These are phyloP conservation scores for Quercus lobata DNA, from an alignment of 331 rosid species.

Conservation along the genomic window DNA sequence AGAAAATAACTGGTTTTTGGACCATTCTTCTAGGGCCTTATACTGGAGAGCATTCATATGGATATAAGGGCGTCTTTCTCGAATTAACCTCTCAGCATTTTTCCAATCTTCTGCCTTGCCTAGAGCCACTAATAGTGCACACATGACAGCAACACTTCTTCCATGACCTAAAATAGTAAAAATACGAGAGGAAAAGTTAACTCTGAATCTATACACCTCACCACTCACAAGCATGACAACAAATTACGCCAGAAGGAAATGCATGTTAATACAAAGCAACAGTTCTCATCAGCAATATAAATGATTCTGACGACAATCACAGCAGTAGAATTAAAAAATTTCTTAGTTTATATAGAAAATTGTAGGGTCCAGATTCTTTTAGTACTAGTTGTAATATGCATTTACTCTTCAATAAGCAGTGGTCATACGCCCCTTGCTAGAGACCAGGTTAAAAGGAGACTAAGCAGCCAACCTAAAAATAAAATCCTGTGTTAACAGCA, in stretches of 20 bases:
- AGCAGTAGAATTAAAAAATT: not conserved
- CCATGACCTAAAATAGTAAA: conserved; percentile 63
- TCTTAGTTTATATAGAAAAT: not conserved
- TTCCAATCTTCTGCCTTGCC: conserved; percentile 88
- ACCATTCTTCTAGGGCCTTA: conserved; percentile 84
- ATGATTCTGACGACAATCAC: not conserved
- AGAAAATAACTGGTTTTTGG: conserved; percentile 49
- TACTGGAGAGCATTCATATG: conserved; percentile 78
- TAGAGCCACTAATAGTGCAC: conserved; percentile 81
- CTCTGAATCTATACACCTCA: not conserved
- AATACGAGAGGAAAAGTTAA: not conserved
- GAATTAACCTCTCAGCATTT: conserved; percentile 71
- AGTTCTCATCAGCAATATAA: not conserved
- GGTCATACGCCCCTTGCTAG: not conserved
- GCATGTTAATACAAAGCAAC: not conserved
- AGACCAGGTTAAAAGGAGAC: not conserved
- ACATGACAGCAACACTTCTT: conserved; percentile 90
- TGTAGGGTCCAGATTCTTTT: not conserved
- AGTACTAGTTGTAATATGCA: not conserved
- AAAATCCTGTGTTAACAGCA: too few species aligned
- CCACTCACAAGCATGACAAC: conserved; percentile 4
- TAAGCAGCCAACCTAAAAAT: too few species aligned
- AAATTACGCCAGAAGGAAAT: not conserved
- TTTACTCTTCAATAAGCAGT: not conserved
- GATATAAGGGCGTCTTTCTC: conserved; percentile 65